Percentiles rank a stretch among this genome's conserved stretches.
Conservation (phyloP, 768 basidiomycete species). For the Phanerodontia chrysosporium region DNA sequence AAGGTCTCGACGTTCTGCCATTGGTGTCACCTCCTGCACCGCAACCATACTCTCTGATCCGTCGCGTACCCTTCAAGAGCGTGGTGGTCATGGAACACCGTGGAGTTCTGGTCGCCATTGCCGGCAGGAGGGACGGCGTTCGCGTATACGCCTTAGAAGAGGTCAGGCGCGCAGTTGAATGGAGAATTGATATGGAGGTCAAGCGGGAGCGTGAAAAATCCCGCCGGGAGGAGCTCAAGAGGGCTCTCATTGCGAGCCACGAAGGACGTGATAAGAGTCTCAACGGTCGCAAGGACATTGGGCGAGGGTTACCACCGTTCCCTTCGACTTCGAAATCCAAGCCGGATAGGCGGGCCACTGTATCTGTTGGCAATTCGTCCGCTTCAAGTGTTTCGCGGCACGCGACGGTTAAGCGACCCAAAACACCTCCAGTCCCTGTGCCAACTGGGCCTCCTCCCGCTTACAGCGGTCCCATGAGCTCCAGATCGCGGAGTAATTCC, state of each 20-base stretch:
- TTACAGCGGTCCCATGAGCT: slow-evolving; percentile 37
- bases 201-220: slow-evolving; percentile 69
- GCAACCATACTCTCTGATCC: slow-evolving; percentile 78
- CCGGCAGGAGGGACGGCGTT: slow-evolving; percentile 81
- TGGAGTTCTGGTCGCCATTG: slow-evolving; percentile 86
- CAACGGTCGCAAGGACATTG: slow-evolving; percentile 25
- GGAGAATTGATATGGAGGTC: slow-evolving; percentile 79
- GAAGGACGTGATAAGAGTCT: slow-evolving; percentile 46
- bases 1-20: slow-evolving; percentile 84
- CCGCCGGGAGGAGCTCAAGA: slow-evolving; percentile 66
- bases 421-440: slow-evolving; percentile 13
- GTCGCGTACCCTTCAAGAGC: slow-evolving; percentile 77
- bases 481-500: slow-evolving; percentile 37
- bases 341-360: slow-evolving; percentile 19
- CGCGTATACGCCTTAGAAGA: slow-evolving; percentile 87
- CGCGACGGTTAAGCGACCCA: slow-evolving; percentile 14
- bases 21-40: slow-evolving; percentile 67
- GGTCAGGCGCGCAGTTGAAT: slow-evolving; percentile 80
- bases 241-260: slow-evolving; percentile 31
- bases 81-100: slow-evolving; percentile 93
- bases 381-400: slow-evolving; percentile 11
- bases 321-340: slow-evolving; percentile 13
- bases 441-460: slow-evolving; percentile 63
- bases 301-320: slow-evolving; percentile 7
- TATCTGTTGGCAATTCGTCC: slow-evolving; percentile 17